These are phyloP conservation scores for Yamadazyma pseudoaaseri DNA, from an alignment of 1,139 yeast genomes.

Conservation along the genomic window DNA sequence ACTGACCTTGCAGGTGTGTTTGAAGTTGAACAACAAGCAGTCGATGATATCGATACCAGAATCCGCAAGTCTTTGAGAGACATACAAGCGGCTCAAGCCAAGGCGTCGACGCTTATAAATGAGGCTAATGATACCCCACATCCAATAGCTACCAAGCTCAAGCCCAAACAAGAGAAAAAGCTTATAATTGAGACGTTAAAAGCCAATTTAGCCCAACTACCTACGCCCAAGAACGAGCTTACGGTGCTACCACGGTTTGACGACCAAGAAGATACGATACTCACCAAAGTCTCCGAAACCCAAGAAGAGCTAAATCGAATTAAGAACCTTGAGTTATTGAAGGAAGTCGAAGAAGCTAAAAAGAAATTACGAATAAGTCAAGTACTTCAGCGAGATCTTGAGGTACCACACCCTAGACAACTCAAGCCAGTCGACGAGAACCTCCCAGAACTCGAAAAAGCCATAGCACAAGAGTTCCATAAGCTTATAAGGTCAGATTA, in stretches of 20 bases:
- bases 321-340: conserved; percentile 24
- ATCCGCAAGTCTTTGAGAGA: conserved; percentile 27
- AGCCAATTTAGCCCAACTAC: conserved; percentile 21
- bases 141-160: neutral
- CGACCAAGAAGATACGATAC: conserved; percentile 19
- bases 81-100: conserved; percentile 16
- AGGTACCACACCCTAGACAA: conserved; percentile 41
- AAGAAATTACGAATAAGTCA: conserved; percentile 43
- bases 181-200: conserved; percentile 17
- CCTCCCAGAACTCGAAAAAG: conserved; percentile 14
- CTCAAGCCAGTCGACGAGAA: conserved; percentile 9
- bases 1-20: conserved; percentile 16
- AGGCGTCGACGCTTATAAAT: conserved; percentile 17
- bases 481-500: conserved; percentile 50
- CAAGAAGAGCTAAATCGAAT: conserved; percentile 19
- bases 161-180: conserved; percentile 16
- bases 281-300: conserved; percentile 17
- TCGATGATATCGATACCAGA: conserved; percentile 27
- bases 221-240: conserved; percentile 26
- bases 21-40: conserved; percentile 1
- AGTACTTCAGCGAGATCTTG: conserved; percentile 49
- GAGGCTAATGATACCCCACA: conserved; percentile 4
- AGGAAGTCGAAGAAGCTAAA: conserved; percentile 27
- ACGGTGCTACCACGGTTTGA: conserved; percentile 29
- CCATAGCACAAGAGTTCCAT: conserved; percentile 37